phyloP scores from a whole-genome alignment of 176 grass and related monocot species.

The Cenchrus americanus region DNA sequence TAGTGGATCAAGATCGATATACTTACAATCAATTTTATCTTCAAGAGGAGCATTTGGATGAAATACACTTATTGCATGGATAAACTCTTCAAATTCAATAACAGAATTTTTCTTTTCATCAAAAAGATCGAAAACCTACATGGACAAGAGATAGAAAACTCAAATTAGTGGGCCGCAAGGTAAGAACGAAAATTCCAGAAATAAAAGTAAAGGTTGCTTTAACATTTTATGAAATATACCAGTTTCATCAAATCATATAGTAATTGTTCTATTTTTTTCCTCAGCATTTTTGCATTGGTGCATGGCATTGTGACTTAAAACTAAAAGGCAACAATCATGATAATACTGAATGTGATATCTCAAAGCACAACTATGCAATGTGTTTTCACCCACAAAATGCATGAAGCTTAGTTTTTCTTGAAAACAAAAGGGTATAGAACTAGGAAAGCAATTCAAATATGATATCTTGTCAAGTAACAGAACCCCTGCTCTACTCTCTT shows the following conservation, averaged over 20 bases:
- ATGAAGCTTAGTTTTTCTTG: background rate
- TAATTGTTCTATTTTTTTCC: background rate
- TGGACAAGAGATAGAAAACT: slow-evolving; percentile 24
- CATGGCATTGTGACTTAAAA: background rate
- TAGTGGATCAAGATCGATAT: background rate
- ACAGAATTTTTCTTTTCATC: slow-evolving; percentile 74
- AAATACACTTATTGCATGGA: slow-evolving; percentile 66
- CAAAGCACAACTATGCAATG: background rate
- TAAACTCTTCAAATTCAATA: slow-evolving; percentile 74
- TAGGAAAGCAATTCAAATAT: background rate
- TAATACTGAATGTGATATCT: background rate
- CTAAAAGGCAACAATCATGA: background rate
- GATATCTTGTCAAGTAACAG: background rate
- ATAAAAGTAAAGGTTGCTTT: background rate
- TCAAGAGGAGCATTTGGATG: slow-evolving; percentile 69
- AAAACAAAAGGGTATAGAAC: background rate
- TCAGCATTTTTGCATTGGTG: background rate
- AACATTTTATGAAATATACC: background rate
- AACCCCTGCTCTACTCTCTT: background rate
- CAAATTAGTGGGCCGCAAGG: background rate
- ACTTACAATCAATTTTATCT: slow-evolving; percentile 71
- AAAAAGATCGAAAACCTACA: slow-evolving; percentile 76
- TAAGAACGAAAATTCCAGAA: background rate
- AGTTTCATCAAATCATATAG: background rate
- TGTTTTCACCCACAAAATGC: background rate